Percentiles rank a stretch among this genome's conserved stretches.
phyloP scores from a whole-genome alignment of 306 rosid species.

The Prosopis cineraria region DNA sequence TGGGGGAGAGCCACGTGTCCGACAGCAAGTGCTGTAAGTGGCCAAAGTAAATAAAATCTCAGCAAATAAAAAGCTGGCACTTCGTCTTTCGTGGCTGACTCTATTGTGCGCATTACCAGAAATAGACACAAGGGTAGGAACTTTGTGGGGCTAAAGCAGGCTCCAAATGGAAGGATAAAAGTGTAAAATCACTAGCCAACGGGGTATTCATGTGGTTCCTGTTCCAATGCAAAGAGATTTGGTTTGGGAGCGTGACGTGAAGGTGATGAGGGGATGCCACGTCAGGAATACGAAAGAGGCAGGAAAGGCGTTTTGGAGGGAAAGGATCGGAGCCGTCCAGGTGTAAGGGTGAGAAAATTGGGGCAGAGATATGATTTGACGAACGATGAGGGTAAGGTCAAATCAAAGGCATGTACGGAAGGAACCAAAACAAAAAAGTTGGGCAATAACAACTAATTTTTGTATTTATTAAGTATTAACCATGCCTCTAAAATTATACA shows the following conservation, averaged over 20 bases:
- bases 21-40: background rate
- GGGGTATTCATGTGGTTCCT: background rate
- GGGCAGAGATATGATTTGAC: slow-evolving; percentile 60
- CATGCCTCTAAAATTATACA: no score
- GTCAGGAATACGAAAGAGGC: slow-evolving; percentile 14
- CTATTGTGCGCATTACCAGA: background rate
- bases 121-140: background rate
- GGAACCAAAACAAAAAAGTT: slow-evolving; percentile 2
- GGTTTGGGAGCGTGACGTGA: slow-evolving; percentile 29
- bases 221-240: background rate
- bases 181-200: background rate
- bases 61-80: background rate
- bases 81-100: background rate
- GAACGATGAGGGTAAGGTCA: background rate
- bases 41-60: background rate
- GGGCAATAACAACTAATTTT: background rate
- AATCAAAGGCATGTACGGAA: slow-evolving; percentile 19
- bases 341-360: slow-evolving; percentile 25
- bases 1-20: slow-evolving; percentile 37
- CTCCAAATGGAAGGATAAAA: background rate
- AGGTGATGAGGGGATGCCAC: slow-evolving; percentile 43
- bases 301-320: slow-evolving; percentile 46
- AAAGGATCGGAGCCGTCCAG: slow-evolving; percentile 42
- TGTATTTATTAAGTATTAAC: no score
- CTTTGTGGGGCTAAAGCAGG: background rate